phyloP scores from a whole-genome alignment of 331 rosid species.

The Erythrophleum ivorense region DNA sequence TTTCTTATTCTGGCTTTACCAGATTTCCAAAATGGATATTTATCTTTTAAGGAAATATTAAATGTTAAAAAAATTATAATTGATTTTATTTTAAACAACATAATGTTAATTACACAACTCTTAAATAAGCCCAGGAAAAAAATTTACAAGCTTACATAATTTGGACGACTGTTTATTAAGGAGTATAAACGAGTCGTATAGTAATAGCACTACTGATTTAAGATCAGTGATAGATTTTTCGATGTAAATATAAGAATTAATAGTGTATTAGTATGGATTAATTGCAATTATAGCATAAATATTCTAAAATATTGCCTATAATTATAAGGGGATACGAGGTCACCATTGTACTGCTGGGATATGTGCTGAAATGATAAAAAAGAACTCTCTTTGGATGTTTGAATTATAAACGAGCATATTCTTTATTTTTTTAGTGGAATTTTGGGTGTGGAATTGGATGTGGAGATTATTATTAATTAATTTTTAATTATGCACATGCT shows the following conservation, averaged over 20 bases:
- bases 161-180: no score
- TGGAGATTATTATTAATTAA: neutral
- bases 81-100: no score
- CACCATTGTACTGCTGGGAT: neutral
- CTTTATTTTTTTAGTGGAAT: neutral
- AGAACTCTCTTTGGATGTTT: neutral
- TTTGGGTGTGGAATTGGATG: neutral
- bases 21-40: no score
- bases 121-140: no score
- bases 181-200: no score
- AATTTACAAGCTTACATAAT: no score
- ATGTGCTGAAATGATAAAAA: neutral
- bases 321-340: neutral
- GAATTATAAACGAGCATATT: neutral
- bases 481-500: neutral
- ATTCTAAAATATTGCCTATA: neutral
- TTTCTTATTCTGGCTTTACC: no score
- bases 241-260: neutral
- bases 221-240: no score
- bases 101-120: no score
- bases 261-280: neutral
- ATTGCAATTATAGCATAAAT: neutral
- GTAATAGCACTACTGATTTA: no score
- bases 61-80: neutral
- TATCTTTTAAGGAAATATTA: no score